Percentiles rank a stretch among this genome's conserved stretches.
Conservation (phyloP, 768 basidiomycete species). For the Goffeauzyma gilvescens region DNA sequence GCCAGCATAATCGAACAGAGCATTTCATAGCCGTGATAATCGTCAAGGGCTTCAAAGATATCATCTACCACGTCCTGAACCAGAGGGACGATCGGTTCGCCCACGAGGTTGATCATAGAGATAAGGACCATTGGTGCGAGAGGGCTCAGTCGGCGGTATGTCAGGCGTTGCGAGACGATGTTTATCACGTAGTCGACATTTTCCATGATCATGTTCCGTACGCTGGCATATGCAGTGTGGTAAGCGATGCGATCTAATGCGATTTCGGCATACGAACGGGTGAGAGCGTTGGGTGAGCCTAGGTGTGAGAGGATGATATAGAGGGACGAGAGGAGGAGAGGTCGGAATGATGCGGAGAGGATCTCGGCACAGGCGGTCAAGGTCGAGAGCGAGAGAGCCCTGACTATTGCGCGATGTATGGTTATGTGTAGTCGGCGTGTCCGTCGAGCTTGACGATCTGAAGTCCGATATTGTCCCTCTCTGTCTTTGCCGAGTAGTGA, state of each 20-base stretch:
- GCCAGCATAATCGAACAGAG: conserved; percentile 74
- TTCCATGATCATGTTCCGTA: conserved; percentile 68
- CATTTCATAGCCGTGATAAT: conserved; percentile 77
- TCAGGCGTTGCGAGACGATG: conserved; percentile 64
- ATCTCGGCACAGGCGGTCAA: conserved; percentile 54
- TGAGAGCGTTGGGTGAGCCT: conserved; percentile 47
- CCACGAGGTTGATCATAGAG: conserved; percentile 68
- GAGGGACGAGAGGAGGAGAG: conserved; percentile 54
- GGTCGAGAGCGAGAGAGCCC: conserved; percentile 50
- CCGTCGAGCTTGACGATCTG: too few species aligned
- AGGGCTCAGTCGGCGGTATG: conserved; percentile 55
- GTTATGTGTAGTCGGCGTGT: conserved; percentile 17
- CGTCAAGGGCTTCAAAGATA: conserved; percentile 88
- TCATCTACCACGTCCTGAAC: conserved; percentile 92
- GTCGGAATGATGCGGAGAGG: conserved; percentile 50
- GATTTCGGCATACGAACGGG: conserved; percentile 57
- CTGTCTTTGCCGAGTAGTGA: too few species aligned
- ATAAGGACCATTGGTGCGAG: conserved; percentile 76
- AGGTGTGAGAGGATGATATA: conserved; percentile 77
- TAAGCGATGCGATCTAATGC: conserved; percentile 52
- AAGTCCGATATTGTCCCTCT: too few species aligned
- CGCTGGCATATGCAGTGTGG: conserved; percentile 70
- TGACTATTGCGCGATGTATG: conserved; percentile 50
- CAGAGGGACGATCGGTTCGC: conserved; percentile 63
- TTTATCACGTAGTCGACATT: conserved; percentile 96